Base-by-base conservation (phyloP, 164 flowering plant species). In the Liquidambar formosana region DNA sequence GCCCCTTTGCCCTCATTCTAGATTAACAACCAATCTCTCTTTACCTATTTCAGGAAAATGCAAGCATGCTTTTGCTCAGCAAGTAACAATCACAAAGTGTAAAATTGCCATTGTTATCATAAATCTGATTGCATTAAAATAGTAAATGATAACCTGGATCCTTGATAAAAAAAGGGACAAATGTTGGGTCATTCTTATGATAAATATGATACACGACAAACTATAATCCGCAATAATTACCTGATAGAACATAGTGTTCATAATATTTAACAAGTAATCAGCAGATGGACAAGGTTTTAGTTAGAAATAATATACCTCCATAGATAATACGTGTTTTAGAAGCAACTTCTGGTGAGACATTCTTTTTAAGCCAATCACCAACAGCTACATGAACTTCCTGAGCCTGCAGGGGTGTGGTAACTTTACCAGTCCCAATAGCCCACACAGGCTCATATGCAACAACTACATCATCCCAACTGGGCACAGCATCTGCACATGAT, bases 371-470 rank as follows among this genome's bases (percentile, higher is more conserved):
- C 97, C 97, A 95, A 76, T 89, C 97, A 62, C 99, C 94, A 70
- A 88, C 79, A 71, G 97, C 97, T 63, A 76, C 91, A 79, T 95
- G 99, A 62, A 95, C 99, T 79, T 93, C 97, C 79, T 95, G 97
- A 54, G 99, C 99, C 77, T 93, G 99, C 78, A 78, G 76, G 1
- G 97, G 97, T 54, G 90, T 57, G 63, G 99, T 96, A 66, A 95
- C 97, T 79, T 93, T 93, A 71, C 97, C 97, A 57, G 99, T 95
- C 67, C 97, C 99, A 72, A 95, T 95, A 61, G 99, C 97, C 97
- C 97, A 95, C 22, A 91, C 97, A 67, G 97, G 97, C 76, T 95
- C 97, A 83, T 95, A 95, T 11, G 97, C 99, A 79, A 95, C 71
- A 46, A 95, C 97, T 57, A 93, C 70, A 74, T 88, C 80, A 69